These are phyloP conservation scores for Magnaporthiopsis poae DNA, from an alignment of 2,329 filamentous ascomycete species.

Conservation along the genomic window DNA sequence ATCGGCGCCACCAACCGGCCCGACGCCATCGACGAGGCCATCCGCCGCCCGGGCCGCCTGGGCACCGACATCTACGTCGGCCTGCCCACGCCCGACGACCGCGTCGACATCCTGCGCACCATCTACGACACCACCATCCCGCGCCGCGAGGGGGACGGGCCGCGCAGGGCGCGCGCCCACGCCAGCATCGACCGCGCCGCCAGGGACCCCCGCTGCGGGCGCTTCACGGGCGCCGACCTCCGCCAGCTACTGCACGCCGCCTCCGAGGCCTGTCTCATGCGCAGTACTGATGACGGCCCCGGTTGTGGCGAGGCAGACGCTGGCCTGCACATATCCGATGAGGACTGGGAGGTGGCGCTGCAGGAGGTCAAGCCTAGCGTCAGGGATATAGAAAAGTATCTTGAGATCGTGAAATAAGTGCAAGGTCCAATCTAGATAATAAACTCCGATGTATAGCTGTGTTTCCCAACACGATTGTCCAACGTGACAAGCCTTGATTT, in stretches of 20 bases:
- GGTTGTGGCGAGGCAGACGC: neutral
- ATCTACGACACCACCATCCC: constrained; percentile 42
- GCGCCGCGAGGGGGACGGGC: constrained; percentile 15
- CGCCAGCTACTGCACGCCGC: constrained; percentile 38
- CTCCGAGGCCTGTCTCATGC: constrained; percentile 28
- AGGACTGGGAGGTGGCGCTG: constrained; percentile 46
- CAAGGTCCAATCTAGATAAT: neutral
- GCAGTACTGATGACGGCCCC: constrained; percentile 15
- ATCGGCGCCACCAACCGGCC: constrained; percentile 91
- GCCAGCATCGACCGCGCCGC: constrained; percentile 40
- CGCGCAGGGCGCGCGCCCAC: constrained; percentile 15
- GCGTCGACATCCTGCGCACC: constrained; percentile 75
- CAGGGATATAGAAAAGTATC: constrained; percentile 34
- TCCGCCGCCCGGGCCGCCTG: constrained; percentile 82
- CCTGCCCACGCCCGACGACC: constrained; percentile 62
- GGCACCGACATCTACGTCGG: constrained; percentile 70
- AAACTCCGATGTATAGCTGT: neutral
- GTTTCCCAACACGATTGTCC: neutral
- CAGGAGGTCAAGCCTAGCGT: constrained; percentile 40
- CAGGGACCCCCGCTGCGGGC: constrained; percentile 54
- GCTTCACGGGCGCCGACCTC: constrained; percentile 65
- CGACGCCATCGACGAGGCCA: constrained; percentile 91
- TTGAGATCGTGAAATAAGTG: constrained; percentile 1
- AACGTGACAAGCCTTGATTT: too few species aligned
- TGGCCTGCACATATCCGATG: constrained; percentile 24